Conservation (phyloP, 352 stramenopile species). For the Saprolegnia diclina region DNA sequence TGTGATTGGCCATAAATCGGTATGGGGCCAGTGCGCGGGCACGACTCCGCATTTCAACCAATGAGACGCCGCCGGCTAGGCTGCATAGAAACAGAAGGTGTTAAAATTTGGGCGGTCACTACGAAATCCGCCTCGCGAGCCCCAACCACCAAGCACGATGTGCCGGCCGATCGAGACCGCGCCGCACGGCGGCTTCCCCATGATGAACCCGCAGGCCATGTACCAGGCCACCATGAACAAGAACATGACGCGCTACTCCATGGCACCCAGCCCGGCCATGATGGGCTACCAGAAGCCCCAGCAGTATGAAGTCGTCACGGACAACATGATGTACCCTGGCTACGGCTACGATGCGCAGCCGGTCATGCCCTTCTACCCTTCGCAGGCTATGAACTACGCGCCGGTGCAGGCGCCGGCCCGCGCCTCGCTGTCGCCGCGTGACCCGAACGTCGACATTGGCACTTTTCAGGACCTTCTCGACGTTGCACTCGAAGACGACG, state of each 20-base stretch:
- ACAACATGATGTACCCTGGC: neutral
- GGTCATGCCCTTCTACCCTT: neutral
- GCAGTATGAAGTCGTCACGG: neutral
- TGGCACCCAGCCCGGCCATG: neutral
- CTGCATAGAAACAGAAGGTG: conserved; percentile 1
- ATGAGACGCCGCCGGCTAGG: neutral
- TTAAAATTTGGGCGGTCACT: neutral
- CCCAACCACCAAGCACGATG: neutral
- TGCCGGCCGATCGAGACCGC: neutral
- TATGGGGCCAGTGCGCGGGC: neutral
- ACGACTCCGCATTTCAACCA: neutral
- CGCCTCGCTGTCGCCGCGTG: neutral
- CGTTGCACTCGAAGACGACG: neutral
- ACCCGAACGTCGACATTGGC: neutral
- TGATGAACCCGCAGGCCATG: neutral
- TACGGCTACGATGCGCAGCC: neutral
- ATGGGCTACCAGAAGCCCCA: neutral
- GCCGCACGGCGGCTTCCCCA: neutral
- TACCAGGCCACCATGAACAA: neutral
- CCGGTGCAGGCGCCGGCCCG: too few relatives aligned
- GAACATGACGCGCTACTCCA: neutral
- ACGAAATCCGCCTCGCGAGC: neutral
- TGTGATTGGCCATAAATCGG: too few relatives aligned
- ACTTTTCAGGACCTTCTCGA: conserved; percentile 7
- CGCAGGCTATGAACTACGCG: neutral